A percentile compares a stretch with the other conserved stretches of the same genome.
Evolutionary conservation across 176 grass and related monocot species (phyloP).

Genomic region (Zea mays): Zm-B73-REFERENCE-NAM-5.0 NC_050097.1:28223001-28223500

Average conservation of each 20-base stretch:
- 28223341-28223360: background rate
- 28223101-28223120: no score
- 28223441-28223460: background rate
- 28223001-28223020: no score
- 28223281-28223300: background rate
- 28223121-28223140: no score
- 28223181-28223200: background rate
- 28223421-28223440: background rate
- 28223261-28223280: background rate
- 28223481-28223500: no score
- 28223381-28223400: background rate
- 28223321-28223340: background rate
- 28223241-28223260: background rate
- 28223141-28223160: no score
- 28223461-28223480: background rate
- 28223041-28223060: no score
- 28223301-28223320: background rate
- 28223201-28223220: no score
- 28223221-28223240: background rate
- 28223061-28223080: no score
- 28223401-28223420: background rate
- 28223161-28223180: no score
- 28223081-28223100: no score
- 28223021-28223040: no score
- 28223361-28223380: background rate